A percentile compares a stretch with the other conserved stretches of the same genome.
These are phyloP conservation scores for Malus orientalis DNA, from an alignment of 306 rosid genomes.

Conservation along the genomic window DNA sequence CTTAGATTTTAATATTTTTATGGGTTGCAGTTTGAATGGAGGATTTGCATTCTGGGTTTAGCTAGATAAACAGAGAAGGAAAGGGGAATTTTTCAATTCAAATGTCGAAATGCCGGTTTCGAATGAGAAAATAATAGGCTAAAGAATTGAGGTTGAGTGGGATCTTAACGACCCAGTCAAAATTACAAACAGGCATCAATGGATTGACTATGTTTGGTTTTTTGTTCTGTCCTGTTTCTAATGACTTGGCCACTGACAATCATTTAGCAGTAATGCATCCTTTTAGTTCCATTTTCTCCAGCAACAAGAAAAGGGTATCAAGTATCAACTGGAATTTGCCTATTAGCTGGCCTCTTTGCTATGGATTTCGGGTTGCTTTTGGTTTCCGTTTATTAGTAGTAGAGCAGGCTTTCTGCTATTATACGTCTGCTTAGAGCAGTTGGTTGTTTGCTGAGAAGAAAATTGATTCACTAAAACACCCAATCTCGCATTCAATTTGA, in stretches of 20 bases:
- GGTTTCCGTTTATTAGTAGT: not conserved
- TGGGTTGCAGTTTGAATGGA: not conserved
- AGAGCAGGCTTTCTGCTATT: not conserved
- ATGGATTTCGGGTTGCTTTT: not conserved
- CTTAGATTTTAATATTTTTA: conserved; percentile 11
- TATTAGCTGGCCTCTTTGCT: not conserved
- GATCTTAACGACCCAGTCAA: not conserved
- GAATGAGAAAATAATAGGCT: not conserved
- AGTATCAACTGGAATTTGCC: not conserved
- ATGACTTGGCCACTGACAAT: not conserved
- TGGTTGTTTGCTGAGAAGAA: not conserved
- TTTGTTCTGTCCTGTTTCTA: not conserved
- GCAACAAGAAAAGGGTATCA: not conserved
- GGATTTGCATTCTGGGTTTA: conserved; percentile 20
- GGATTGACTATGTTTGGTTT: not conserved
- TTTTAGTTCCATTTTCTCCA: not conserved
- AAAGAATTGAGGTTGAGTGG: not conserved
- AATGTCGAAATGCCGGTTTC: not conserved
- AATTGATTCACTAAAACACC: not conserved
- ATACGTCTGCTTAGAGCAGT: not conserved
- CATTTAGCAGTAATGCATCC: not conserved
- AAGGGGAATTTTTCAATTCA: not conserved
- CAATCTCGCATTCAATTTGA: not conserved
- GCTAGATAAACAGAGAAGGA: not conserved
- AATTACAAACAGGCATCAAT: not conserved